Conservation (phyloP, 768 basidiomycete species). For the Russula abietina region DNA sequence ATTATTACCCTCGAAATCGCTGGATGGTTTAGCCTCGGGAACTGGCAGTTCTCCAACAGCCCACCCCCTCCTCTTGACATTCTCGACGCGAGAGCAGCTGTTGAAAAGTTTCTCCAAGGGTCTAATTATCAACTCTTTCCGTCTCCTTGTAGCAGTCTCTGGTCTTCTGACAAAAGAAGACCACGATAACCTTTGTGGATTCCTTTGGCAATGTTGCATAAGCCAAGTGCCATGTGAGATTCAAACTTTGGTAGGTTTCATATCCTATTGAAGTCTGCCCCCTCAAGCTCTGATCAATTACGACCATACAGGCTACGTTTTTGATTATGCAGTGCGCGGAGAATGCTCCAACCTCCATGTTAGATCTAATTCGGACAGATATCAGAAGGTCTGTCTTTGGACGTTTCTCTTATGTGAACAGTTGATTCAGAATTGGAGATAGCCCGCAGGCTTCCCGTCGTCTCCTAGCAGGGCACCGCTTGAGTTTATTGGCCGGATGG, state of each 20-base stretch:
- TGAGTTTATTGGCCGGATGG: conserved; percentile 57
- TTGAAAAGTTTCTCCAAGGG: conserved; percentile 22
- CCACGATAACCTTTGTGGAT: conserved; percentile 44
- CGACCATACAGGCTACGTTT: conserved; percentile 1
- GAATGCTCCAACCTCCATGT: not conserved
- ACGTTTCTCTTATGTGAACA: not conserved
- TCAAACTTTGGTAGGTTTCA: conserved; percentile 44
- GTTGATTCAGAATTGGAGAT: not conserved
- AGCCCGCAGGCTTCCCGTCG: conserved; percentile 48
- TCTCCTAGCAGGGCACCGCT: conserved; percentile 47
- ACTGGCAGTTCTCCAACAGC: conserved; percentile 18
- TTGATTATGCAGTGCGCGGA: conserved; percentile 33
- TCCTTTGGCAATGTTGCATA: conserved; percentile 54
- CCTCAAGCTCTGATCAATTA: not conserved
- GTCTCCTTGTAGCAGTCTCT: conserved; percentile 59
- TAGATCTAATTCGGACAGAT: conserved; percentile 11
- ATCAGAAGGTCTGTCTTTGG: conserved; percentile 16
- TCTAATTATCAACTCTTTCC: conserved; percentile 36
- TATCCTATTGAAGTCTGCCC: conserved; percentile 8
- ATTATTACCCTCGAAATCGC: not conserved
- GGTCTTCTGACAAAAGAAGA: conserved; percentile 46
- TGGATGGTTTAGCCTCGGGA: not conserved
- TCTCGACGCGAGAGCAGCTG: conserved; percentile 16
- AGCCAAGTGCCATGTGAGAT: conserved; percentile 35
- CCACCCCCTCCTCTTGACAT: conserved; percentile 12